Percentiles rank a stretch among this genome's conserved stretches.
phyloP scores from a whole-genome alignment of 2,329 filamentous ascomycete species.

The Bipolaris victoriae region DNA sequence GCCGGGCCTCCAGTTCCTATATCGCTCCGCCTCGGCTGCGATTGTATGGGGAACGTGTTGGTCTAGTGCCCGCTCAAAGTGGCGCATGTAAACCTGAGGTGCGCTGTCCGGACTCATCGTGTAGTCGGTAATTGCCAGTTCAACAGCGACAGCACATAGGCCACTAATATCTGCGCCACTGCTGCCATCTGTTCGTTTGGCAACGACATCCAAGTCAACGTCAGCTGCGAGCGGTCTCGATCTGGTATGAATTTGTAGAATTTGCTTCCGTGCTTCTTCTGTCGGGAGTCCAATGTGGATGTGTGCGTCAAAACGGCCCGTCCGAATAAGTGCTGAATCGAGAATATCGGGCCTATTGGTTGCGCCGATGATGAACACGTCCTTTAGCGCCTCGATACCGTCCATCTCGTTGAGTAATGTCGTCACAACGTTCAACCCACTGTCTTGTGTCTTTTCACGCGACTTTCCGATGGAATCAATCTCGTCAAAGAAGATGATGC shows the following conservation, averaged over 20 bases:
- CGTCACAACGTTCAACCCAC: slow-evolving; percentile 81
- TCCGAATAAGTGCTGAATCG: slow-evolving; percentile 83
- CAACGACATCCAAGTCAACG: slow-evolving; percentile 70
- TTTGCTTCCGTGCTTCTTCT: slow-evolving; percentile 72
- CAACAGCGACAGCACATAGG: slow-evolving; percentile 55
- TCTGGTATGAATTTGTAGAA: slow-evolving; percentile 71
- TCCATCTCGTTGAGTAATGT: slow-evolving; percentile 95
- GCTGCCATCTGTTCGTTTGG: slow-evolving; percentile 72
- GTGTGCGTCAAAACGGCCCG: slow-evolving; percentile 82
- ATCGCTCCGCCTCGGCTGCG: slow-evolving; percentile 52
- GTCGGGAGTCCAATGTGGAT: slow-evolving; percentile 87
- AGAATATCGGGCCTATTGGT: slow-evolving; percentile 89
- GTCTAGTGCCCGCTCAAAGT: slow-evolving; percentile 54
- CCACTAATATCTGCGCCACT: slow-evolving; percentile 83
- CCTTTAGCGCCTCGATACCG: slow-evolving; percentile 82
- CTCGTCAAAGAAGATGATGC: slow-evolving; percentile 97
- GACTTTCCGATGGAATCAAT: slow-evolving; percentile 81
- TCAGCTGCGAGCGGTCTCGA: slow-evolving; percentile 66
- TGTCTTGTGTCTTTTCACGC: slow-evolving; percentile 57
- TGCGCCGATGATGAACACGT: slow-evolving; percentile 85
- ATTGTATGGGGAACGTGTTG: slow-evolving; percentile 53
- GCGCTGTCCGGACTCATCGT: slow-evolving; percentile 28
- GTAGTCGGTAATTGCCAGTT: slow-evolving; percentile 44
- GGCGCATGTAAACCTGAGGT: slow-evolving; percentile 52
- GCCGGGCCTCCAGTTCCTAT: slow-evolving; percentile 50